A percentile compares a stretch with the other conserved stretches of the same genome.
Conservation (phyloP, 2,329 filamentous ascomycete genomes). For the Aspergillus sp. region DNA sequence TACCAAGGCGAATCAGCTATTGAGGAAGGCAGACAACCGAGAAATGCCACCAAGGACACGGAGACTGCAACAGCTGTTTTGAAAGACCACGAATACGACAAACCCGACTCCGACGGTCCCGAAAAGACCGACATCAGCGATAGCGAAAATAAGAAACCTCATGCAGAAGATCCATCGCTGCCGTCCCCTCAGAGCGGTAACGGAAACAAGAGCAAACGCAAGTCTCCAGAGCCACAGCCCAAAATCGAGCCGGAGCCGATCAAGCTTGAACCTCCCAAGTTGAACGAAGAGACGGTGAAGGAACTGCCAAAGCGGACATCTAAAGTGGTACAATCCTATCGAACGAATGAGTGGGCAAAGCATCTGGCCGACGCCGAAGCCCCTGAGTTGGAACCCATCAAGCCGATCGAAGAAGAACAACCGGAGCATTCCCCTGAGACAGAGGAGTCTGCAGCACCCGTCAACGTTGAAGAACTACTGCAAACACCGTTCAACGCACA, state of each 20-base stretch:
- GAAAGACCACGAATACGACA: background rate
- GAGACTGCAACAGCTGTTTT: background rate
- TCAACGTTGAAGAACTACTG: conserved; percentile 65
- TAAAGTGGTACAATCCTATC: conserved; percentile 75
- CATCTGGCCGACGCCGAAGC: conserved; percentile 76
- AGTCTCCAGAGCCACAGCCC: background rate
- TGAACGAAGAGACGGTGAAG: conserved; percentile 47
- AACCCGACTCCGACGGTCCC: background rate
- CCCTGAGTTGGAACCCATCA: conserved; percentile 61
- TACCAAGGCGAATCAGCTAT: background rate
- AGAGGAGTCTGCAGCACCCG: conserved; percentile 60
- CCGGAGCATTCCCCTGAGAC: conserved; percentile 32
- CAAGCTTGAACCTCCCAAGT: conserved; percentile 24
- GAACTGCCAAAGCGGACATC: conserved; percentile 71
- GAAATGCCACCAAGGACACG: background rate
- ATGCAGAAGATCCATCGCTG: background rate
- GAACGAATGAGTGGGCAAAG: conserved; percentile 96
- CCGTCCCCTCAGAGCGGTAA: background rate
- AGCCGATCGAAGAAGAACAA: conserved; percentile 37
- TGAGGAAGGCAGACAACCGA: background rate
- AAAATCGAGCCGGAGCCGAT: conserved; percentile 12
- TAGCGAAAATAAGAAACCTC: background rate
- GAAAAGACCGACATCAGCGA: background rate
- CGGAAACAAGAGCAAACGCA: conserved; percentile 3
- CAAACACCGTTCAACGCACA: conserved; percentile 60